Evolutionary conservation across 768 basidiomycete genomes (phyloP), one percentile per base, ranked within the genome.

Genomic region (Mycena kentingensis): DNA sequence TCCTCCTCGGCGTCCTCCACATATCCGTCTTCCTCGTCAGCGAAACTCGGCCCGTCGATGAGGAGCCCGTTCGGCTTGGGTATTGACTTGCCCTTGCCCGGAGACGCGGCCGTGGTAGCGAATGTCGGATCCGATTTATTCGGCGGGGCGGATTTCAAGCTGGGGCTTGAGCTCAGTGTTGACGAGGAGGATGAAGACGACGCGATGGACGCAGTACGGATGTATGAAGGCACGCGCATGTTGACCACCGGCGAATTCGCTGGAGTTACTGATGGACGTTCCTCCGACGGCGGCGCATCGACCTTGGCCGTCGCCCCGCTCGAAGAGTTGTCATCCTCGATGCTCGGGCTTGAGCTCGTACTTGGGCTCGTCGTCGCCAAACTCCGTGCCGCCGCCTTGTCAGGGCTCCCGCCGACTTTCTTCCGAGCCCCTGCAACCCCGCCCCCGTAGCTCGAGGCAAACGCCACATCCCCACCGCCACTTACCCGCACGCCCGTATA

Each of bases 211-310:
- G 22, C 27, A 6, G 48, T 27, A 2, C 42, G 38, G 32, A 60
- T 53, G 24, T 46, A 54, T 44, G 46, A 42, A 21, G 46, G 49
- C 22, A 29, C 43, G 28, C 49, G 57, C 52, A 28, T n/a, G 13
- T 55, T 46, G 19, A 74, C 65, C 6, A 78, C 65, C 18, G 85
- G 85, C 25, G 85, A 85, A 60, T 83, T 87, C 16, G 82, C 76
- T 7, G 85, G 85, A 1, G 85, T 86, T 16, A 42, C 41, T 12
- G 41, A 42, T 24, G 41, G 41, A 10, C 32, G 24, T 71, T 42
- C 65, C 46, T 54, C 51, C 51, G 46, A 46, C 11, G 42, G 12
- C 42, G 54, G 58, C 19, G 41, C 31, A 32, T 8, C 31, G 10
- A 8, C n/a, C 25, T 49, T 54, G 25, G 57, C 46, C 27, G 58